Percentiles rank a stretch among this genome's conserved stretches.
Evolutionary conservation across 2,329 filamentous ascomycete genomes (phyloP).

Genomic region (Fusarium citri): DNA sequence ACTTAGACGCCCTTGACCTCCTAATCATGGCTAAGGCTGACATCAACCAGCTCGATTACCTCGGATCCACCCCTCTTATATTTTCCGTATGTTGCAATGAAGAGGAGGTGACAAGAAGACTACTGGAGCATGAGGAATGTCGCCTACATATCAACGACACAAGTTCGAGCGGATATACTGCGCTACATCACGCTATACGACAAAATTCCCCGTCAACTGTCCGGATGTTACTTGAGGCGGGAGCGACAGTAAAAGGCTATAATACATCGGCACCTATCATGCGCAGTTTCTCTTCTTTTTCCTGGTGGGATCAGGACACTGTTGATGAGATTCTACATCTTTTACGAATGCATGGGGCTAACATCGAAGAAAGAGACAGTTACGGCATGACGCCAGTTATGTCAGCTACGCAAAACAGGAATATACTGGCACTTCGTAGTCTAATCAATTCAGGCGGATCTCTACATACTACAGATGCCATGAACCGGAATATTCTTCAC

Average conservation of each 20-base stretch:
- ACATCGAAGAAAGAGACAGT: background rate
- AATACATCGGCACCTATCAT: too few relatives aligned
- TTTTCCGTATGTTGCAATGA: too few relatives aligned
- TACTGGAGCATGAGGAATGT: background rate
- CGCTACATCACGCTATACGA: background rate
- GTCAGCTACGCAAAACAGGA: accelerated
- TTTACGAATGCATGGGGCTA: background rate
- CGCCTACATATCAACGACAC: accelerated
- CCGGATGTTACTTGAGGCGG: conserved; percentile 17
- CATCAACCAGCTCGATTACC: too few relatives aligned
- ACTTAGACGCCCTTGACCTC: too few relatives aligned
- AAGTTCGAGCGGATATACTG: accelerated
- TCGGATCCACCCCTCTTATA: too few relatives aligned
- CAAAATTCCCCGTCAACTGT: accelerated
- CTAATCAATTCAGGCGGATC: too few relatives aligned
- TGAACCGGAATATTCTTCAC: conserved; percentile 16
- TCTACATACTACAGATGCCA: too few relatives aligned
- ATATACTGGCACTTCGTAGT: accelerated
- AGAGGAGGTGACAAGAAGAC: background rate
- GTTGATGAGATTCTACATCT: background rate
- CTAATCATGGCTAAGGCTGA: too few relatives aligned
- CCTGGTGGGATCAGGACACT: accelerated
- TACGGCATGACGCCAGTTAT: accelerated
- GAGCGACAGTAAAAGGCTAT: too few relatives aligned
- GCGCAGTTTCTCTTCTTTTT: too few relatives aligned